Evolutionary conservation across 2,329 filamentous ascomycete species (phyloP), one percentile per base, ranked within the genome.

Genomic region (Phialemoniopsis sp.): DNA sequence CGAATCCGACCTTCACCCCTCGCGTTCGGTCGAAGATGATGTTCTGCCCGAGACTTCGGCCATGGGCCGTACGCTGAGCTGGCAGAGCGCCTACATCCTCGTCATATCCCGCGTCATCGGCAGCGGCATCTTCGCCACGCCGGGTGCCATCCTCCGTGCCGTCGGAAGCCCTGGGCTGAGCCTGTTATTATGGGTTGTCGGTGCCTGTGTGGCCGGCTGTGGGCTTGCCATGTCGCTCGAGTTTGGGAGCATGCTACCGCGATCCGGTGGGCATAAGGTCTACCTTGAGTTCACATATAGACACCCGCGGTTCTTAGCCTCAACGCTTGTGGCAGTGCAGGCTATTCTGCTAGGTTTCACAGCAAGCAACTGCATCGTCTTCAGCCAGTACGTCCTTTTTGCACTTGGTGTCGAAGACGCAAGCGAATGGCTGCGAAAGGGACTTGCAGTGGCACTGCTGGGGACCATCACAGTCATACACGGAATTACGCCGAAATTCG

Each of bases 111-210:
- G 82, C 12, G 80, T 87, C 6, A 80, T 87, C 21, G 82, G 82
- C 12, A 82, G 73, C 50, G 83, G 82, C 18, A 85, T 88, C 46
- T 88, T 87, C 51, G 82, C 83, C 1, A 86, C 82, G 0, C 84
- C 81, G 0, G 82, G 79, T 0, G 72, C 80, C 5, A 85, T 89
- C 36, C 68, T 85, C 4, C 72, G 77, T 29, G 73, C 78, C 0
- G 78, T 80, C 3, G 85, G 85, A 2, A 87, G 82, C 40, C 68
- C 82, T 0, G 82, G 82, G 0, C 59, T 87, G 3, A 72, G 80
- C 0, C 57, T 87, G 2, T 46, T 72, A 1, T 57, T 87, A 4
- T 87, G 84, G 84, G 40, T 82, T 0, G 57, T 78, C 0, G 83
- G 82, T 1, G 78, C 80, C 0, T 48, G 79, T 2, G 64, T 86